phyloP scores from a whole-genome alignment of 2,329 filamentous ascomycete genomes.

The Sporothrix humicola region DNA sequence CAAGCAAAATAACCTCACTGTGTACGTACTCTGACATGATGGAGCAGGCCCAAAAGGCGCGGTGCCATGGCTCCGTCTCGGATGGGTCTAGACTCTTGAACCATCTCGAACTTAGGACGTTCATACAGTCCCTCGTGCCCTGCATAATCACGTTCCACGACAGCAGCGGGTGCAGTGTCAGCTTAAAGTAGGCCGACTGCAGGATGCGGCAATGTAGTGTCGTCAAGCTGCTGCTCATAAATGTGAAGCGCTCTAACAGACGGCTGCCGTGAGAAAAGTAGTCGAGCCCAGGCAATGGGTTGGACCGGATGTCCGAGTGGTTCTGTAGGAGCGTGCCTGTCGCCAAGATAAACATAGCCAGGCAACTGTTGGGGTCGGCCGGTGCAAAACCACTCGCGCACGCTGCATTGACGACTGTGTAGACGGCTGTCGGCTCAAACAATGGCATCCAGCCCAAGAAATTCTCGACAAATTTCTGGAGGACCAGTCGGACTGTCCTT shows the following conservation, averaged over 20 bases:
- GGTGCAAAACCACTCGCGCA: conserved; percentile 26
- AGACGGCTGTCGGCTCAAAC: neutral
- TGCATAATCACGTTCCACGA: conserved; percentile 35
- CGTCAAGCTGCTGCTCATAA: conserved; percentile 32
- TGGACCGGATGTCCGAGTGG: conserved; percentile 29
- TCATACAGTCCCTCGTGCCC: conserved; percentile 35
- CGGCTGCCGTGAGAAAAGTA: conserved; percentile 34
- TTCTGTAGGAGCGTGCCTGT: conserved; percentile 34
- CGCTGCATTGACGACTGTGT: conserved; percentile 31
- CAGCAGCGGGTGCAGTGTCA: conserved; percentile 33
- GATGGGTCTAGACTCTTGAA: conserved; percentile 28
- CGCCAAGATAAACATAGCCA: conserved; percentile 36
- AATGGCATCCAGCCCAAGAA: neutral
- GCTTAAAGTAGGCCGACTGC: conserved; percentile 35
- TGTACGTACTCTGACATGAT: conserved; percentile 33
- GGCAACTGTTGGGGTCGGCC: conserved; percentile 32
- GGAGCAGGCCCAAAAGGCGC: conserved; percentile 36
- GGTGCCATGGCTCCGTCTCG: conserved; percentile 34
- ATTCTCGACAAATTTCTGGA: conserved; percentile 10
- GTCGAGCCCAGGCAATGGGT: conserved; percentile 33
- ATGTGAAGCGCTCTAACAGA: conserved; percentile 31
- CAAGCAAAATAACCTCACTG: neutral
- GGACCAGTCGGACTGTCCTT: neutral
- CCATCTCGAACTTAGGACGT: conserved; percentile 31
- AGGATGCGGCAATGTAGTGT: conserved; percentile 36